A percentile compares a stretch with the other conserved stretches of the same genome.
Conservation (phyloP, 2,329 filamentous ascomycete genomes). For the Zasmidium cellare region DNA sequence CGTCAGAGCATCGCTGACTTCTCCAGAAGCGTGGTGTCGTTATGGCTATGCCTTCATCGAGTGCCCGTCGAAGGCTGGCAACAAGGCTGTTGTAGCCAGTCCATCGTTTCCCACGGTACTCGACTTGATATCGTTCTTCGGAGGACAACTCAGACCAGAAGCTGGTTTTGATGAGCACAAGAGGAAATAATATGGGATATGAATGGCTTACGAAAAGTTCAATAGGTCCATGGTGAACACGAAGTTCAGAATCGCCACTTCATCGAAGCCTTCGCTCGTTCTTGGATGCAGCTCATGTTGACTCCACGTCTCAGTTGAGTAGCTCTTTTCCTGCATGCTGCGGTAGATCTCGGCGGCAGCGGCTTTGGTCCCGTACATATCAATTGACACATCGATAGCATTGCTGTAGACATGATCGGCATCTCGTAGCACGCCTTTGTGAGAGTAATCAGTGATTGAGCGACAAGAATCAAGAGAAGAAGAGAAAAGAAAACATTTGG, state of each 20-base stretch:
- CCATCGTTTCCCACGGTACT: conserved; percentile 79
- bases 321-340: conserved; percentile 80
- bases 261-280: conserved; percentile 31
- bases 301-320: conserved; percentile 83
- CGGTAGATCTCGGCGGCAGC: conserved; percentile 77
- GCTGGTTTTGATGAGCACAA: conserved; percentile 33
- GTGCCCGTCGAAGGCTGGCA: conserved; percentile 77
- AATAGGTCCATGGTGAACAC: conserved; percentile 97
- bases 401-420: conserved; percentile 90
- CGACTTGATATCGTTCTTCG: conserved; percentile 75
- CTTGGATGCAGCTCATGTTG: conserved; percentile 89
- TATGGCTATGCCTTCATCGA: conserved; percentile 90
- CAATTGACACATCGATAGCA: conserved; percentile 86
- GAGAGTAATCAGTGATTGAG: conserved; percentile 37
- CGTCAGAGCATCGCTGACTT: conserved; percentile 61
- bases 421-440: conserved; percentile 74
- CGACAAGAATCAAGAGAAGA: background rate
- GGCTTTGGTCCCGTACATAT: conserved; percentile 76
- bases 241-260: conserved; percentile 64
- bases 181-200: background rate
- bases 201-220: conserved; percentile 67
- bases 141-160: conserved; percentile 82
- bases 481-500: background rate
- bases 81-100: conserved; percentile 96
- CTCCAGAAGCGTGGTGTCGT: conserved; percentile 85